Percentiles rank a stretch among this genome's conserved stretches.
phyloP scores from a whole-genome alignment of 805 yeast species.

The Nakazawaea ishiwadae region DNA sequence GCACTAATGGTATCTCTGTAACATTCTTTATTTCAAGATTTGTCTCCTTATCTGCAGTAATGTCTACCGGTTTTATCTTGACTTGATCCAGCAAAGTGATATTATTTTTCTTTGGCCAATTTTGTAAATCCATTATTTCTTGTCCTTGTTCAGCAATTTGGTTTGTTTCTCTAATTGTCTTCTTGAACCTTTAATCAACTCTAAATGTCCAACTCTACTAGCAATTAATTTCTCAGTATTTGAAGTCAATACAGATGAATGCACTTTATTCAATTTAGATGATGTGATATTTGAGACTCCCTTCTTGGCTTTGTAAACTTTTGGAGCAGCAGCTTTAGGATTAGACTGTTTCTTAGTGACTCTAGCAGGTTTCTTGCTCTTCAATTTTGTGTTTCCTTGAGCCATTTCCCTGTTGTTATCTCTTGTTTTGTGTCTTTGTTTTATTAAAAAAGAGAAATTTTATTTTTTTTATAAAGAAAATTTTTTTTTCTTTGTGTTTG shows the following conservation, averaged over 20 bases:
- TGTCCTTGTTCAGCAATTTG: conserved; percentile 34
- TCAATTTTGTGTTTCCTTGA: conserved; percentile 65
- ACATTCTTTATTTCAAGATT: too few relatives aligned
- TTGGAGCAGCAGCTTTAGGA: conserved; percentile 71
- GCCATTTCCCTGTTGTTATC: conserved; percentile 41
- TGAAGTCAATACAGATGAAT: conserved; percentile 45
- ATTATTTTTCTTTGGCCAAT: conserved; percentile 13
- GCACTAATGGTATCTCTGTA: conserved; percentile 16
- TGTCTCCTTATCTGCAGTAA: too few relatives aligned
- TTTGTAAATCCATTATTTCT: conserved; percentile 38
- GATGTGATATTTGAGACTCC: conserved; percentile 30
- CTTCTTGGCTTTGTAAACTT: conserved; percentile 64
- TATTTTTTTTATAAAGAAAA: too few relatives aligned
- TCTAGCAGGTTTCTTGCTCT: conserved; percentile 44
- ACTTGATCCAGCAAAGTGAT: too few relatives aligned
- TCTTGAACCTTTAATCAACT: conserved; percentile 85
- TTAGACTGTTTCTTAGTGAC: conserved; percentile 63
- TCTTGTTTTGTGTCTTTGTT: background rate
- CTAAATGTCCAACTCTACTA: conserved; percentile 90
- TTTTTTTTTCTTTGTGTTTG: background rate
- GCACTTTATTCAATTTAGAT: conserved; percentile 54
- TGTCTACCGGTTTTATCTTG: too few relatives aligned
- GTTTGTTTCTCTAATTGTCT: conserved; percentile 62
- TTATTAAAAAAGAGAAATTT: background rate
- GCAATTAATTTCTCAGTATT: conserved; percentile 84